Evolutionary conservation across 495 filamentous ascomycete species (phyloP), one percentile per base, ranked within the genome.

Genomic region (Xylaria curta): DNA sequence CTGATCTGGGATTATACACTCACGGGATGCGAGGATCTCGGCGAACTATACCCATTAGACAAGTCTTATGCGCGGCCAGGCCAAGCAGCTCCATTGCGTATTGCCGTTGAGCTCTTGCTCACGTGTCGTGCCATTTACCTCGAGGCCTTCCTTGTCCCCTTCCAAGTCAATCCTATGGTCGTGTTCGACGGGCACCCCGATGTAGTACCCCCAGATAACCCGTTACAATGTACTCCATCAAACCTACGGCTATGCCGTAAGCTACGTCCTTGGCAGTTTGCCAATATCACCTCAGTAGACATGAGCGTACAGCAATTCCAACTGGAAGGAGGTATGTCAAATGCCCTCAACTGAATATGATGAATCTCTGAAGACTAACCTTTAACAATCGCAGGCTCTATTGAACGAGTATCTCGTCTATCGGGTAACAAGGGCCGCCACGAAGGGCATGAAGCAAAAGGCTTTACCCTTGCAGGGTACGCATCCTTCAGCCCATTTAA

Each of bases 41-140:
- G 47, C n/a, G 38, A 38, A 4, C 49, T 72, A 44, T 78, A 77
- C 33, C 44, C 63, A 28, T 28, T 75, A 40, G 19, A 69, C n/a
- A 17, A 36, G 33, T 59, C 62, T 7, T 74, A 62, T 40, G 38
- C 74, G 2, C 61, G 75, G 5, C 77, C 77, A 4, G 76, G 76
- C 2, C 77, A 76, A 54, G 75, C 77, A 17, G 77, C 68, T 1
- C 72, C 65, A 1, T 49, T 72, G 46, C 74, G 74, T 38, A 51
- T 78, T 15, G 72, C 64, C 4, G 56, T 76, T 31, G 46, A 65
- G 9, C 70, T 79, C 4, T 60, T 79, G 26, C 64, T 40, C 36
- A 79, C 76, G 1, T 79, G 77, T 58, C 75, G 74, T 9, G 76
- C 77, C 5, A 46, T 78, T 42, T 79, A 79, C 46, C 66, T 79